Evolutionary conservation across 768 basidiomycete species (phyloP).

Genomic region (Holtermannia corniformis): DNA sequence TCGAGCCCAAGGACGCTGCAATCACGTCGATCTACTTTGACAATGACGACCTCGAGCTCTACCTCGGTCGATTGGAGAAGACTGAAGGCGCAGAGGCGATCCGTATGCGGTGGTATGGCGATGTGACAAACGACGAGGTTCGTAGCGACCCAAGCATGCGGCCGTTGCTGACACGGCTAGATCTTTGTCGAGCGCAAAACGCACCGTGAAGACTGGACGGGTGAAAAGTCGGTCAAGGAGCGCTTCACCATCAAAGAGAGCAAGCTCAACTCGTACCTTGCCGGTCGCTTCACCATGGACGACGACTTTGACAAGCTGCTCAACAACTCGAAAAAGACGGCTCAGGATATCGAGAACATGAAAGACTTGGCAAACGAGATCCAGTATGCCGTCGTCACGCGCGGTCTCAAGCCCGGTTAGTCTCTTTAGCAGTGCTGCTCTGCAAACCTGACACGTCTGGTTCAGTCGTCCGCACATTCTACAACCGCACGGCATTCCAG

Average conservation of each 20-base stretch:
- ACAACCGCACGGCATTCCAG: slow-evolving; percentile 98
- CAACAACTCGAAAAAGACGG: slow-evolving; percentile 83
- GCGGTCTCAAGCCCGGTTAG: slow-evolving; percentile 72
- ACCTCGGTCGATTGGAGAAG: slow-evolving; percentile 93
- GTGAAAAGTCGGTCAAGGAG: slow-evolving; percentile 96
- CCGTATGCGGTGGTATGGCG: slow-evolving; percentile 95
- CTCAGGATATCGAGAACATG: slow-evolving; percentile 84
- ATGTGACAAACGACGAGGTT: slow-evolving; percentile 67
- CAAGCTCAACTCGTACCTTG: slow-evolving; percentile 79
- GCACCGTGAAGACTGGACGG: slow-evolving; percentile 97
- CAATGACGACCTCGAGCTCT: slow-evolving; percentile 88
- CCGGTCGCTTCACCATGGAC: slow-evolving; percentile 86
- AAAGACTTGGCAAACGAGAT: slow-evolving; percentile 95
- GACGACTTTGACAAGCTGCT: slow-evolving; percentile 73
- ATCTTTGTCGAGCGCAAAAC: slow-evolving; percentile 48
- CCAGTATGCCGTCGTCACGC: slow-evolving; percentile 77
- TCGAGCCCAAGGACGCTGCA: slow-evolving; percentile 73
- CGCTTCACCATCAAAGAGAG: slow-evolving; percentile 93
- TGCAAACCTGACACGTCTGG: neutral
- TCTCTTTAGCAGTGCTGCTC: slow-evolving; percentile 3
- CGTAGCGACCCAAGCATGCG: slow-evolving; percentile 21
- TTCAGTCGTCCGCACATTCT: slow-evolving; percentile 89
- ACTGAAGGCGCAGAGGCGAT: slow-evolving; percentile 97
- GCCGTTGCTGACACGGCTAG: slow-evolving; percentile 7
- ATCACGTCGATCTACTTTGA: slow-evolving; percentile 98